Base-by-base conservation (phyloP, 2,329 filamentous ascomycete genomes). In the Clonostachys rosea region DNA sequence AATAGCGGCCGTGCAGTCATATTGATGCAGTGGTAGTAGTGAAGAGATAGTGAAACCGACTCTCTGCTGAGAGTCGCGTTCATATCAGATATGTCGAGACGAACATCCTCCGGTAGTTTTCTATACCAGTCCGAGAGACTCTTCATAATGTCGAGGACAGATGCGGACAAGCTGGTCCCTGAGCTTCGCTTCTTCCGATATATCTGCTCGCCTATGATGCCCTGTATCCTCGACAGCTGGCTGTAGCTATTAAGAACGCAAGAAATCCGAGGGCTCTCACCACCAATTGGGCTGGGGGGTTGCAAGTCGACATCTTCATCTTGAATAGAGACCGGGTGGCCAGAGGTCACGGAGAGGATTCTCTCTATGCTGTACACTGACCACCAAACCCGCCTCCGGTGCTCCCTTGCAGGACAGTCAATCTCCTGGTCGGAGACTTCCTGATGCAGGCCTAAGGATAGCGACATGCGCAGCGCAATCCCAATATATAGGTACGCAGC, bases 1-100 rank as follows among this genome's bases (percentile, higher is more conserved):
- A 81, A 64, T 20, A 80, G 59, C 1, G 77, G 77, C 5, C 77
- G 63, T 1, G 70, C 73, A 0, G 76, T 77, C 75, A 81, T 79
- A 52, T 79, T 78, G 54, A 80, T 71, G 54, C 77, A 80, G 40
- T 78, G 76, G 50, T 78, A 78, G 52, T 79, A 79, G 52, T 81
- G 76, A 18, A 46, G 41, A 35, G 14, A 39, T 3, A 39, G 14
- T 11, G 36, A 39, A 18, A 39, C 36, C 7, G 17, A n/a, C 36
- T 39, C 36, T n/a, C 36, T n/a, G 7, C 14, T 39, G 14, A 39
- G 36, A 30, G 24, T 30, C 3, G 24, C 24, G 24, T 10, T 30
- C 9, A 3, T 30, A 18, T 39, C 36, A n/a, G 36, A 18, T 7
- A n/a, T n/a, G 36, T 39, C 14, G 14, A 39, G 36, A 3, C 17